A percentile compares a stretch with the other conserved stretches of the same genome.
These are phyloP conservation scores for Saturnispora sanitii DNA, from an alignment of 805 yeast species.

Conservation along the genomic window DNA sequence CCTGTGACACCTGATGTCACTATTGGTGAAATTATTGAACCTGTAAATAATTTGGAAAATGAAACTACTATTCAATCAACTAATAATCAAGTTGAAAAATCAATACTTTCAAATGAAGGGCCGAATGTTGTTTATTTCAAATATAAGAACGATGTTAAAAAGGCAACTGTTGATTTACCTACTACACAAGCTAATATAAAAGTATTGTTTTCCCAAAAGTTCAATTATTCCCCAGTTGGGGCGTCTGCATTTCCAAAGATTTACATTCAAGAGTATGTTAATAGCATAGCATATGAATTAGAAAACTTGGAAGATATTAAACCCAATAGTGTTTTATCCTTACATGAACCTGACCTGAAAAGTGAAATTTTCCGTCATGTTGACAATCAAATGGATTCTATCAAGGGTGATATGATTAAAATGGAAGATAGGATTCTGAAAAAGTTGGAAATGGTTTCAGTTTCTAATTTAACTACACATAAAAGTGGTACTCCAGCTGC, in stretches of 20 bases:
- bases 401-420: conserved; percentile 22
- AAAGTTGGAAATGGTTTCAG: conserved; percentile 16
- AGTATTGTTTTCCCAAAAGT: conserved; percentile 73
- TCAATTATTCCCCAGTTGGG: conserved; percentile 60
- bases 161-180: conserved; percentile 36
- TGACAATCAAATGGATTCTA: conserved; percentile 20
- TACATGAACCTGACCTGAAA: conserved; percentile 37
- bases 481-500: not conserved
- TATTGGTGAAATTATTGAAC: conserved; percentile 1
- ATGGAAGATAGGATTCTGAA: conserved; percentile 20
- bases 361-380: conserved; percentile 19
- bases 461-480: conserved; percentile 6
- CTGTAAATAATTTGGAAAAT: not conserved
- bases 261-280: conserved; percentile 52
- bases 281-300: conserved; percentile 63
- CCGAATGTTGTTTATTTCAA: conserved; percentile 36
- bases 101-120: not conserved
- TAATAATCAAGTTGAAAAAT: not conserved
- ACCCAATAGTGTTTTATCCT: conserved; percentile 49
- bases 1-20: conserved; percentile 6
- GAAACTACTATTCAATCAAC: no score
- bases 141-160: conserved; percentile 45
- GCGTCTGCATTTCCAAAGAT: conserved; percentile 58
- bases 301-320: conserved; percentile 63
- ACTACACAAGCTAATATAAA: conserved; percentile 46